Percentiles rank a stretch among this genome's conserved stretches.
phyloP scores from a whole-genome alignment of 192 early-diverging fungal genomes.

The Entophlyctis luteolus region DNA sequence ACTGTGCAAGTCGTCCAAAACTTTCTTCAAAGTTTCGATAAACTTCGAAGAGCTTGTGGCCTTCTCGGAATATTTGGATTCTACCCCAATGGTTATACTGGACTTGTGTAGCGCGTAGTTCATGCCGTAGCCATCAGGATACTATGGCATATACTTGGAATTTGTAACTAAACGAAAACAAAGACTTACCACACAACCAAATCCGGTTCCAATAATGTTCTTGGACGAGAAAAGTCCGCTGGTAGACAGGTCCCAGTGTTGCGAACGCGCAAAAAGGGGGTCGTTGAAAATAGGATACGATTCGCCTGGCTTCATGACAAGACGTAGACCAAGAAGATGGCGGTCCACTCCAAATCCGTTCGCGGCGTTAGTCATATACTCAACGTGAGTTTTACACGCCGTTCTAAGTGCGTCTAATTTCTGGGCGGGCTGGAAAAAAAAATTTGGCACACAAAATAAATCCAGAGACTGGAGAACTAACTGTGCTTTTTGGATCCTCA shows the following conservation, averaged over 20 bases:
- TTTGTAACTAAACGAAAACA: slow-evolving; percentile 5
- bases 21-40: slow-evolving; percentile 25
- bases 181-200: slow-evolving; percentile 60
- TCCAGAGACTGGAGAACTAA: too few species aligned
- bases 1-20: slow-evolving; percentile 33
- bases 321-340: slow-evolving; percentile 74
- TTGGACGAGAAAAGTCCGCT: slow-evolving; percentile 68
- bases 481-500: slow-evolving; percentile 48
- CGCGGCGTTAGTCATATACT: slow-evolving; percentile 54
- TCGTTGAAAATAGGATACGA: slow-evolving; percentile 50
- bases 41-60: slow-evolving; percentile 28
- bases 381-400: slow-evolving; percentile 56
- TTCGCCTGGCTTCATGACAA: slow-evolving; percentile 46
- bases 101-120: slow-evolving; percentile 73
- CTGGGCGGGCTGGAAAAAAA: slow-evolving; percentile 31
- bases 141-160: slow-evolving; percentile 3
- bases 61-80: slow-evolving; percentile 55
- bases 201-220: slow-evolving; percentile 72
- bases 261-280: slow-evolving; percentile 62
- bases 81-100: slow-evolving; percentile 74
- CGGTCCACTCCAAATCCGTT: slow-evolving; percentile 75
- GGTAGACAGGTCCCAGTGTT: slow-evolving; percentile 71
- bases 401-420: slow-evolving; percentile 59
- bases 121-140: slow-evolving; percentile 78
- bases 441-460: not conserved